Base-by-base conservation (phyloP, 495 filamentous ascomycete species). In the Xylona heveae region DNA sequence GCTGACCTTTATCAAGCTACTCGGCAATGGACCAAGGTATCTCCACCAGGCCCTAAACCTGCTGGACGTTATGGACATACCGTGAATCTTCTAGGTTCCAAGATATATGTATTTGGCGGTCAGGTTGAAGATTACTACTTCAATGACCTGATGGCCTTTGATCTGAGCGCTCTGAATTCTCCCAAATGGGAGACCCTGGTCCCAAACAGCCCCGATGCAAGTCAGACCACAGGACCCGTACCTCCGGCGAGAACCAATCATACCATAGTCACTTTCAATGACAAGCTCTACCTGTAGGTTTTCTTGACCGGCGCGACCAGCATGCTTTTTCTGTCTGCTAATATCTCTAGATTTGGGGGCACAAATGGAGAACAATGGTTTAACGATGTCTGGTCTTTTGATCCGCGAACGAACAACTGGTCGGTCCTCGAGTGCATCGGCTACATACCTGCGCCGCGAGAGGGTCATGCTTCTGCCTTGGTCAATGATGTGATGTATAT, bases 401-500 rank as follows among this genome's bases (percentile, higher is more conserved):
- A 95, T 43, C 80, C 81, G 1, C 63, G 72, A 35, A 57, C 65
- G 18, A 88, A 91, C 43, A 49, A 55, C 30, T 99, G 90, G 90
- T 57, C 68, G 2, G 71, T 83, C 42, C 62, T 90, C 24, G 85
- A 95, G 41, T 99, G 88, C 48, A 93, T 93, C 29, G 90, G 90
- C 5, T 95, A 92, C 45, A 94, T 99, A 29, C 90, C 90, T 2
- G 74, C 74, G 0, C 71, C 83, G 7, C 68, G 90, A 28, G 90
- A 99, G 63, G 90, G 90, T 3, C 90, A 99, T 49, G 83, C 90
- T 10, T 77, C 85, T 14, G 74, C 90, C 4, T 54, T 99, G 6
- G 85, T 95, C 28, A 75, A 78, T 44, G 90, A 95, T 44, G 84
- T 92, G 32, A 99, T 99, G 90, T 99, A 99, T 52, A 77, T 95